phyloP scores from a whole-genome alignment of 2,329 filamentous ascomycete species.

The Phialophora expanda region DNA sequence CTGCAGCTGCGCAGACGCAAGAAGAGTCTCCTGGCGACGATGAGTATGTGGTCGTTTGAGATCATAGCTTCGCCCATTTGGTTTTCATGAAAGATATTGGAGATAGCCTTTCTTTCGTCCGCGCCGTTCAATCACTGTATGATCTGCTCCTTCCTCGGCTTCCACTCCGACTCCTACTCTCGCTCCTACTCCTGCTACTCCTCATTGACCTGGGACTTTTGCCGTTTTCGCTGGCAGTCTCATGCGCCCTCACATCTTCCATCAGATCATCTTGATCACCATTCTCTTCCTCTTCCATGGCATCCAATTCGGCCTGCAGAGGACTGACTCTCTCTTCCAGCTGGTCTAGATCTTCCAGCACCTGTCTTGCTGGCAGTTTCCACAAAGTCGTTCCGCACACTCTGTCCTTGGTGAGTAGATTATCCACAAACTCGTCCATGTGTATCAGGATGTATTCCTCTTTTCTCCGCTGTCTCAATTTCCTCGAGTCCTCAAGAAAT shows the following conservation, averaged over 20 bases:
- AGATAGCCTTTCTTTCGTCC: neutral
- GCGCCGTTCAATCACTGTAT: conserved; percentile 30
- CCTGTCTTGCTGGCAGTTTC: conserved; percentile 82
- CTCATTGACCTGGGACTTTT: conserved; percentile 24
- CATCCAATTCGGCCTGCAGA: conserved; percentile 68
- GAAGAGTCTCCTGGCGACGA: conserved; percentile 12
- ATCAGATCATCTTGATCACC: conserved; percentile 22
- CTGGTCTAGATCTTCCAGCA: conserved; percentile 86
- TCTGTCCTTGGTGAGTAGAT: conserved; percentile 83
- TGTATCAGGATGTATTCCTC: conserved; percentile 76
- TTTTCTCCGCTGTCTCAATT: conserved; percentile 77
- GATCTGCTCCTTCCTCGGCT: conserved; percentile 24
- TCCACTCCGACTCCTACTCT: conserved; percentile 12
- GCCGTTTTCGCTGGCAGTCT: conserved; percentile 15
- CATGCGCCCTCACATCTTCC: conserved; percentile 24
- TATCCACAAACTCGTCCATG: conserved; percentile 93
- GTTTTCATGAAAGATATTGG: neutral
- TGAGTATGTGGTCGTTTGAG: conserved; percentile 26
- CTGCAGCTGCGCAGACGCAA: neutral
- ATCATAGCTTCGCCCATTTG: neutral
- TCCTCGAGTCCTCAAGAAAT: conserved; percentile 78
- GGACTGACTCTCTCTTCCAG: conserved; percentile 85
- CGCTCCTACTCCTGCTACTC: conserved; percentile 29
- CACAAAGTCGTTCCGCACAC: conserved; percentile 90
- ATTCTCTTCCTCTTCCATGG: conserved; percentile 47